A percentile compares a stretch with the other conserved stretches of the same genome.
These are phyloP conservation scores for Arctium minus DNA, from an alignment of 129 eudicot genomes.

Conservation along the genomic window DNA sequence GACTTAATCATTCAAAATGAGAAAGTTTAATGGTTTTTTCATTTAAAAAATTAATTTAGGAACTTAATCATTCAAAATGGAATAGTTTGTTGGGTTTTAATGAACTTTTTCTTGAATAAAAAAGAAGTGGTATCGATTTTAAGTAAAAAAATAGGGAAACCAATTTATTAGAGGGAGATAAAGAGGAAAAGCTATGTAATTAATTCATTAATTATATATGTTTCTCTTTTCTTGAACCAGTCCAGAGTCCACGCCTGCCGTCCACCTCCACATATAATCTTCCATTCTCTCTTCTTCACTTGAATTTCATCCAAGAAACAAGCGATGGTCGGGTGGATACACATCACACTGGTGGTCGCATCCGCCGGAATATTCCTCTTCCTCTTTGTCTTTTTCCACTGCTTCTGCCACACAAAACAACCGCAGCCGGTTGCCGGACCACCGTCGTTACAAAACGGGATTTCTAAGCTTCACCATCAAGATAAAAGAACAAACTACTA, in stretches of 20 bases:
- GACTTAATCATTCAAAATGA: too few species aligned
- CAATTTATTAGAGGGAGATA: too few species aligned
- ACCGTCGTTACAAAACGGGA: conserved; percentile 25
- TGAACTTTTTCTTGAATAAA: neutral
- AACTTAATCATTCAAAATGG: too few species aligned
- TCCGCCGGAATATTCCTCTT: conserved; percentile 27
- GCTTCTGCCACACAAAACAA: conserved; percentile 16
- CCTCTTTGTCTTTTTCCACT: conserved; percentile 18
- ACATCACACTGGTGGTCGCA: conserved; percentile 22
- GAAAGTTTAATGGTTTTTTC: too few species aligned
- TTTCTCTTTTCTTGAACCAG: conserved; percentile 12
- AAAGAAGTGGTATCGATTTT: neutral
- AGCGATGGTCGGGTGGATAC: conserved; percentile 39
- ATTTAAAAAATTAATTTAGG: too few species aligned
- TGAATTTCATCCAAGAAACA: neutral
- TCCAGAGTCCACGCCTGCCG: conserved; percentile 14
- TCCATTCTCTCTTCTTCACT: neutral
- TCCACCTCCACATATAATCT: conserved; percentile 29
- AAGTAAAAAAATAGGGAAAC: neutral
- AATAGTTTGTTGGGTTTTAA: too few species aligned
- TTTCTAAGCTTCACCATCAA: conserved; percentile 16
- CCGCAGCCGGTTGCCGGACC: conserved; percentile 12
- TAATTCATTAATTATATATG: neutral
- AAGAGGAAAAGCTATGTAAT: too few species aligned
- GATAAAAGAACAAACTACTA: conserved; percentile 18